Conservation (phyloP, 306 rosid genomes). For the Carpinus fangiana region DNA sequence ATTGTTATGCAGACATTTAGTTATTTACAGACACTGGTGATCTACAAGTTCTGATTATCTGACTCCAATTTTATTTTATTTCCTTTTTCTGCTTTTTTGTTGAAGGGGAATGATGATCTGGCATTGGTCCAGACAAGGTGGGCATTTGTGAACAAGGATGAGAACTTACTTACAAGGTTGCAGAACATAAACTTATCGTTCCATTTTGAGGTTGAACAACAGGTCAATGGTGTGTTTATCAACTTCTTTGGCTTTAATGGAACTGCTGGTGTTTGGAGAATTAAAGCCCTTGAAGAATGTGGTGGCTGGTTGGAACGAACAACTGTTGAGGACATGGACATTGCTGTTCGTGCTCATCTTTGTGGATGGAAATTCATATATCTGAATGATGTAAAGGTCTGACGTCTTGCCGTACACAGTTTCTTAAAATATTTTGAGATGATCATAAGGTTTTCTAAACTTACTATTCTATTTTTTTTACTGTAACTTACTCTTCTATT, state of each 20-base stretch:
- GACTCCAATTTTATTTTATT: slow-evolving; percentile 11
- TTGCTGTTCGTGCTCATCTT: slow-evolving; percentile 99
- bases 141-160: slow-evolving; percentile 97
- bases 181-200: slow-evolving; percentile 89
- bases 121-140: slow-evolving; percentile 95
- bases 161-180: slow-evolving; percentile 94
- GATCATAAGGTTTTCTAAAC: slow-evolving; percentile 30
- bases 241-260: slow-evolving; percentile 98
- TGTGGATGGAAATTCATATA: slow-evolving; percentile 98
- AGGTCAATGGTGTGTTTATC: slow-evolving; percentile 84
- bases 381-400: slow-evolving; percentile 89
- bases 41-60: slow-evolving; percentile 6
- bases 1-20: not conserved
- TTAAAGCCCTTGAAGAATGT: slow-evolving; percentile 92
- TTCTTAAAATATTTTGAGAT: slow-evolving; percentile 14
- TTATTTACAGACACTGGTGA: not conserved
- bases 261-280: slow-evolving; percentile 98
- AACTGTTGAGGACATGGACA: slow-evolving; percentile 98
- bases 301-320: slow-evolving; percentile 99
- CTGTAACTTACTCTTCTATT: slow-evolving; percentile 26
- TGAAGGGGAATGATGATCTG: slow-evolving; percentile 90
- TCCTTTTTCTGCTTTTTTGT: slow-evolving; percentile 13
- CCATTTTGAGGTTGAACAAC: slow-evolving; percentile 99
- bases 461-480: slow-evolving; percentile 21
- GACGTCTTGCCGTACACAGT: slow-evolving; percentile 14